These are phyloP conservation scores for Fonsecaea multimorphosa DNA, from an alignment of 2,329 filamentous ascomycete genomes.

Conservation along the genomic window DNA sequence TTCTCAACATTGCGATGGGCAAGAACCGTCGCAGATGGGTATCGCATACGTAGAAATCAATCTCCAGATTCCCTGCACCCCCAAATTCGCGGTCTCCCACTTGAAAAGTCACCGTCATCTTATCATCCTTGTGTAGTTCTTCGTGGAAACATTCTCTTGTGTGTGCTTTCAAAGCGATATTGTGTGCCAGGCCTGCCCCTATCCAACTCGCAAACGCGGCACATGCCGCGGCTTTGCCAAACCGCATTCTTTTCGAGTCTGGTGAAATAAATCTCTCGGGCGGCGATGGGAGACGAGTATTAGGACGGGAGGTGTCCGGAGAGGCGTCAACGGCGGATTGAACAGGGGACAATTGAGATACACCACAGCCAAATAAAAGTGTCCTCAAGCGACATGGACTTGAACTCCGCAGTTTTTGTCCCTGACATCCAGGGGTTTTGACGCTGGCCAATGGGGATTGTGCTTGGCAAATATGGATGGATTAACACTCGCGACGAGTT, in stretches of 20 bases:
- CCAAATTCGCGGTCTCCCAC: slow-evolving; percentile 97
- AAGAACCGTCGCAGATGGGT: neutral
- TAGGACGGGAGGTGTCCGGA: neutral
- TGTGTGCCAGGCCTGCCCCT: slow-evolving; percentile 77
- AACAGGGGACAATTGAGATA: neutral
- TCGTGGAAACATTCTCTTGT: slow-evolving; percentile 98
- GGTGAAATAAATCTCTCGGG: neutral
- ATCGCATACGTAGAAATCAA: slow-evolving; percentile 93
- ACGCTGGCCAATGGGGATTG: slow-evolving; percentile 1
- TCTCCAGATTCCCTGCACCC: slow-evolving; percentile 88
- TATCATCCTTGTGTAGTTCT: slow-evolving; percentile 86
- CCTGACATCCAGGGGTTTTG: neutral
- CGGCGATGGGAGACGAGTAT: neutral
- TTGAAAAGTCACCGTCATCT: slow-evolving; percentile 98
- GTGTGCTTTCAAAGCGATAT: slow-evolving; percentile 92
- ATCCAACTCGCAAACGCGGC: slow-evolving; percentile 62
- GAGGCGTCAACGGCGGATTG: neutral
- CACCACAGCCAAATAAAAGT: slow-evolving; percentile 4
- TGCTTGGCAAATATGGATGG: slow-evolving; percentile 15
- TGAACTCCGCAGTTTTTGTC: slow-evolving; percentile 20
- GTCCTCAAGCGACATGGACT: slow-evolving; percentile 8
- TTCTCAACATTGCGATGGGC: neutral
- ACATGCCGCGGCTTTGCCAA: slow-evolving; percentile 48
- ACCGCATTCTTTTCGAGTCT: slow-evolving; percentile 45
- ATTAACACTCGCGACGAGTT: too few species aligned